Evolutionary conservation across 2,329 filamentous ascomycete genomes (phyloP), one percentile per base, ranked within the genome.

Genomic region (Stagonosporopsis chrysanthemi): DNA sequence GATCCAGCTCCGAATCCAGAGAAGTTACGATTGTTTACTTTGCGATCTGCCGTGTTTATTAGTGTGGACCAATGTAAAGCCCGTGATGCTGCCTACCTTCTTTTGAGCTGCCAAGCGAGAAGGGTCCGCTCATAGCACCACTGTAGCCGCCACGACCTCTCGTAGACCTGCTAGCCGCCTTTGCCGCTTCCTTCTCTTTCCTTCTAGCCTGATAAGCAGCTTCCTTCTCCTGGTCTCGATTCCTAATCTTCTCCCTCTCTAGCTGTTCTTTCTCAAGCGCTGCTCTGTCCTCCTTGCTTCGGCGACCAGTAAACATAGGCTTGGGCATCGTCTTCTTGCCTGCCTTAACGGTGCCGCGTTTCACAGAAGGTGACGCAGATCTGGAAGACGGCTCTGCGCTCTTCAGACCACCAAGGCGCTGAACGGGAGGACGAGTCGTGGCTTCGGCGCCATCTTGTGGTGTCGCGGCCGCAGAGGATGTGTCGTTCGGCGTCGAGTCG

Each of bases 201-300:
- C 43, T 48, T n/a, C 47, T 60, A 55, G 44, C 62, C 40, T 52
- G 68, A 52, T 46, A 62, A 52, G 53, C 69, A 64, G 62, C 54
- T 65, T 47, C 52, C 62, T 62, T 54, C 22, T 70, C 72, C 9
- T 71, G 64, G 42, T 77, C 72, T 22, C 68, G 71, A 22, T 72
- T 72, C 52, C 78, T 72, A 43, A 74, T 72, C 22, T 69, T 66
- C 47, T 78, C 76, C 36, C 77, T 72, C 46, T 76, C 77, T 23
- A 71, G 64, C 35, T 74, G 74, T 41, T 75, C 74, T 35, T 77
- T 75, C 54, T 77, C 77, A 23, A 77, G 68, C 45, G 79, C 78
- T 28, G 77, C 78, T 54, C 79, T 72, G 42, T 78, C 76, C 39
- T 77, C 75, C 58, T 80, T 79, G 58, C 77, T 81, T 51, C 80